Evolutionary conservation across 73 alveolate genomes (phyloP), one percentile per base, ranked within the genome.

Genomic region (Halteria grandinella): DNA sequence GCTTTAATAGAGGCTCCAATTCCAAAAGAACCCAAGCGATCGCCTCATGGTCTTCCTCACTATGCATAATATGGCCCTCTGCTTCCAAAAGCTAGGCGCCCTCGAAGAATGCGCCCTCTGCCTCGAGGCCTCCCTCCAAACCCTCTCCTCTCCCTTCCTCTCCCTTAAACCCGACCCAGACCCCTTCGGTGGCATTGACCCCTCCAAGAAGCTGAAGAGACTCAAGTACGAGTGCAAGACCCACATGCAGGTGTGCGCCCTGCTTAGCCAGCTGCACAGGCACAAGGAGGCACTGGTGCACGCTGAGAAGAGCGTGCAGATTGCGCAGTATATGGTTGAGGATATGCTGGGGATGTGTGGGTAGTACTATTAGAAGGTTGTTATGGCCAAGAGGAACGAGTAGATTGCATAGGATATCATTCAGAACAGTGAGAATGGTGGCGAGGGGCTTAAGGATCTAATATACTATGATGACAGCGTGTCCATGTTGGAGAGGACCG

Each of bases 241-340:
- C 41, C 94, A 86, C 60, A 73, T 86, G 86, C 80, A 79, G 55
- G 83, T 79, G 23, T 79, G 91, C 24, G 90, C 90, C n/a, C 41
- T 79, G 28, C 81, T 86, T 8, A 69, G 91, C 0, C 75, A 78
- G 34, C 57, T 79, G 31, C 85, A 79, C 43, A 50, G 89, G 60
- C 94, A 86, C 53, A 85, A 69, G 15, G 91, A 86, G 34, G 88
- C 94, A 12, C 33, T 86, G 12, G 18, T n/a, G 24, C 90, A 86
- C 50, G 86, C 91, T 3, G 51, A 66, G 63, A 76, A 53, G 29
- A 85, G 86, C 3, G 82, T 82, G 11, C 43, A 59, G 45, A 82
- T 82, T 18, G 63, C 86, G 32, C 74, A 82, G 28, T 82, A 62
- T 31, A 55, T 82, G 55, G 40, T 82, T 24, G 47, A 41, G 14